Evolutionary conservation across 2,329 filamentous ascomycete species (phyloP).

Genomic region (Fusarium sp.): DNA sequence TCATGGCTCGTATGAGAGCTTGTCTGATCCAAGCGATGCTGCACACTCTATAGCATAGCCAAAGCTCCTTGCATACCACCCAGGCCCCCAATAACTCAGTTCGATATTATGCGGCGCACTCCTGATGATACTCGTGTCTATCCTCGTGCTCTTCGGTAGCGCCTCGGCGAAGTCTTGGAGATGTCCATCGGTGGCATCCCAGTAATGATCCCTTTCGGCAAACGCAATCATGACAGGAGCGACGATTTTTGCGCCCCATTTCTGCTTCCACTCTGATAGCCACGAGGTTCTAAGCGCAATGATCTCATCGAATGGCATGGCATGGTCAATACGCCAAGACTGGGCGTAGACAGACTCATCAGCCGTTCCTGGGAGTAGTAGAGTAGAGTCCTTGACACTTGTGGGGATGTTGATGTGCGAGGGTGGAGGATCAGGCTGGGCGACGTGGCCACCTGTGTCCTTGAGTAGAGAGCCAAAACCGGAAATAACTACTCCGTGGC

Average conservation of each 20-base stretch:
- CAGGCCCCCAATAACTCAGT: conserved; percentile 35
- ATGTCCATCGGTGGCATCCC: conserved; percentile 36
- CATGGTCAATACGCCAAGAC: conserved; percentile 28
- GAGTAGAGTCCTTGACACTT: conserved; percentile 30
- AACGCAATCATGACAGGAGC: conserved; percentile 34
- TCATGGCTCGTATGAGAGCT: too few relatives aligned
- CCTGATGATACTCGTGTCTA: conserved; percentile 34
- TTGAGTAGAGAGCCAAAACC: conserved; percentile 35
- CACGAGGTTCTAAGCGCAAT: conserved; percentile 19
- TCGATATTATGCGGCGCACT: conserved; percentile 39
- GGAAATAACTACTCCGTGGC: conserved; percentile 25
- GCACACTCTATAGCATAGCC: conserved; percentile 40
- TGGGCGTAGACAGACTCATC: conserved; percentile 31
- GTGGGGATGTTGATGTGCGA: conserved; percentile 28
- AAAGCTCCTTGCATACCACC: conserved; percentile 39
- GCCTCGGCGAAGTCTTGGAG: conserved; percentile 18
- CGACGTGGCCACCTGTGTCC: conserved; percentile 20
- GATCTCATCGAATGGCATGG: conserved; percentile 34
- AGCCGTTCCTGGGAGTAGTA: conserved; percentile 33
- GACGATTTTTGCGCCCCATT: conserved; percentile 30
- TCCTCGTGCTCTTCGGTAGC: conserved; percentile 24
- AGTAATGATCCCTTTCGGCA: conserved; percentile 29
- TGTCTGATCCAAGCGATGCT: neutral
- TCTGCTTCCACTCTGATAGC: conserved; percentile 33
- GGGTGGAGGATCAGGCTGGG: conserved; percentile 19